A percentile compares a stretch with the other conserved stretches of the same genome.
Evolutionary conservation across 106 monocot genomes (phyloP).

Genomic region (Dendrobium chrysotoxum): DNA sequence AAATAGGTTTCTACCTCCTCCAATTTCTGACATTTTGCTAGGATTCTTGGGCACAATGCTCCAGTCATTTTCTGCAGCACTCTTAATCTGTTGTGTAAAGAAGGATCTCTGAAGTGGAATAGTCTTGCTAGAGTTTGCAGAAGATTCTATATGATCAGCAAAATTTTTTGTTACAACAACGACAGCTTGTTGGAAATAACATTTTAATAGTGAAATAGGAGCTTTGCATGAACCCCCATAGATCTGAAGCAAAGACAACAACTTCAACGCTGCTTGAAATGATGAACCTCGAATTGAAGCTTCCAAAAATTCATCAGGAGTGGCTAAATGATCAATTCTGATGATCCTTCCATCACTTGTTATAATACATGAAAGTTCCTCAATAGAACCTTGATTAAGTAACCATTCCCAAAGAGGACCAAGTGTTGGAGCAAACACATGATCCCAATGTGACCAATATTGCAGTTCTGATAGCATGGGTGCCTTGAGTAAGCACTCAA

Average conservation of each 20-base stretch:
- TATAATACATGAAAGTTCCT: conserved; percentile 41
- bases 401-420: conserved; percentile 55
- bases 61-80: not conserved
- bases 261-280: conserved; percentile 33
- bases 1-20: conserved; percentile 5
- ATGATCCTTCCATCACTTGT: conserved; percentile 51
- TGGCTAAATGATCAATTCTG: conserved; percentile 40
- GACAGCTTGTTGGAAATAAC: conserved; percentile 36
- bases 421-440: conserved; percentile 40
- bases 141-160: not conserved
- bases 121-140: not conserved
- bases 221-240: conserved; percentile 37
- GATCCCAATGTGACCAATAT: conserved; percentile 64
- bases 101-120: not conserved
- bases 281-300: conserved; percentile 46
- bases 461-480: conserved; percentile 53
- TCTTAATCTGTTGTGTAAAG: not conserved
- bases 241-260: conserved; percentile 39
- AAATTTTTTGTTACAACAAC: conserved; percentile 26
- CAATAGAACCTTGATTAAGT: conserved; percentile 10
- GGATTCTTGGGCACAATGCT: not conserved
- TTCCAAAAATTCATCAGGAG: conserved; percentile 41
- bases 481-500: conserved; percentile 41
- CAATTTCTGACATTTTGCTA: not conserved
- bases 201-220: conserved; percentile 47